Conservation (phyloP, 805 yeast species). For the Cyberlindnera japonica region DNA sequence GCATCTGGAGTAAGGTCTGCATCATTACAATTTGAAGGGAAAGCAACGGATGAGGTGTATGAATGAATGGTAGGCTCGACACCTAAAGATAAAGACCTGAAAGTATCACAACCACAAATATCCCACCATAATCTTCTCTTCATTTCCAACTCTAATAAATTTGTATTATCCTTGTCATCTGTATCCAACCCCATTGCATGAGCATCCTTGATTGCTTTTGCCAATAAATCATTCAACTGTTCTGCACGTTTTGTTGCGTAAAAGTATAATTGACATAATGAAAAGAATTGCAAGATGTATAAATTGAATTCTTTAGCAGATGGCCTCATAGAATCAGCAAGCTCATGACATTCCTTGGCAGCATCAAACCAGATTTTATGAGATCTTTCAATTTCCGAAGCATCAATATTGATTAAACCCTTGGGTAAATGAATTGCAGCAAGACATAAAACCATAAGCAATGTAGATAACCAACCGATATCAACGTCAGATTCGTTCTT, state of each 20-base stretch:
- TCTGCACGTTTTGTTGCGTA: conserved; percentile 29
- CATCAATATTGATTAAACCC: conserved; percentile 25
- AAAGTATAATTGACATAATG: conserved; percentile 28
- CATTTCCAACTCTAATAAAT: conserved; percentile 28
- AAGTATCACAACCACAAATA: conserved; percentile 29
- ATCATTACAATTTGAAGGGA: conserved; percentile 33
- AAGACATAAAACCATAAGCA: conserved; percentile 24
- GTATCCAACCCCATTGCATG: conserved; percentile 25
- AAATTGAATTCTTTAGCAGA: conserved; percentile 15
- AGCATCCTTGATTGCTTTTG: conserved; percentile 24
- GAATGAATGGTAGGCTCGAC: conserved; percentile 24
- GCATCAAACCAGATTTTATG: conserved; percentile 29
- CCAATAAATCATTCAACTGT: conserved; percentile 22
- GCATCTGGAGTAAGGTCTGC: conserved; percentile 26
- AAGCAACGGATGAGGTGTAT: conserved; percentile 28
- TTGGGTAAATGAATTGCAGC: conserved; percentile 29
- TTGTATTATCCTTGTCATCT: conserved; percentile 25
- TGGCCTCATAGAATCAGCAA: conserved; percentile 18
- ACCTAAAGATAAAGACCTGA: conserved; percentile 25
- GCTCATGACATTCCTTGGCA: conserved; percentile 22
- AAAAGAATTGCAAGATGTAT: conserved; percentile 25
- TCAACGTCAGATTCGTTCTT: conserved; percentile 19
- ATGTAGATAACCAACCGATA: conserved; percentile 25
- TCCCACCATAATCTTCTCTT: conserved; percentile 33
- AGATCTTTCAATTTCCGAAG: conserved; percentile 24